Base-by-base conservation (phyloP, 495 filamentous ascomycete species). In the Extremus antarcticus region DNA sequence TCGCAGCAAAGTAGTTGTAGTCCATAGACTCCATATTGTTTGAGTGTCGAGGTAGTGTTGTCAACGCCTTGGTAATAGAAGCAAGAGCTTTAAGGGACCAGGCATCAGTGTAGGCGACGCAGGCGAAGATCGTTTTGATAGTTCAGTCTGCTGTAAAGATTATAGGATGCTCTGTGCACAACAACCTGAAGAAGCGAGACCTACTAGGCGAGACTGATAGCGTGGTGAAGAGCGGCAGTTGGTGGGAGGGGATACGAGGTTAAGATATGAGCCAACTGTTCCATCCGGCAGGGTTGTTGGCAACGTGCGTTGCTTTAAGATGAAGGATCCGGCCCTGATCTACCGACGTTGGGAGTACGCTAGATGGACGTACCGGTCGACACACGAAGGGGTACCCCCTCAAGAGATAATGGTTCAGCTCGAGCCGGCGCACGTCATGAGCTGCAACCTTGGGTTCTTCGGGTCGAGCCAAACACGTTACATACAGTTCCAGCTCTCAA, bases 11-110 rank as follows among this genome's bases (percentile, higher is more conserved):
- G 59, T 58, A 62, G 40, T 51, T 58, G 48, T 62, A 62, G 29
- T 62, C 56, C 59, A 62, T 62, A 40, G 38, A 51, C 4, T 60
- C 57, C 57, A 60, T 60, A 10, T 9, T 39, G n/a, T n/a, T n/a
- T n/a, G n/a, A n/a, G n/a, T n/a, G n/a, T n/a, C n/a, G n/a, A n/a
- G 29, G 4, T 35, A 35, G 29, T 35, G 29, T 35, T n/a, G n/a
- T n/a, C n/a, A n/a, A n/a, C n/a, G n/a, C n/a, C n/a, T n/a, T n/a
- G n/a, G n/a, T n/a, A n/a, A n/a, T n/a, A n/a, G n/a, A n/a, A n/a
- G n/a, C n/a, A n/a, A n/a, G n/a, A n/a, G n/a, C n/a, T 35, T 35
- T 35, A 4, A 35, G 29, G 7, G 4, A 4, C 29, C 29, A 35
- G 29, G 29, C 29, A 35, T 35, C 29, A 35, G 13, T 13, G 13